These are phyloP conservation scores for Chionographis japonica DNA, from an alignment of 106 monocot species.

Conservation along the genomic window DNA sequence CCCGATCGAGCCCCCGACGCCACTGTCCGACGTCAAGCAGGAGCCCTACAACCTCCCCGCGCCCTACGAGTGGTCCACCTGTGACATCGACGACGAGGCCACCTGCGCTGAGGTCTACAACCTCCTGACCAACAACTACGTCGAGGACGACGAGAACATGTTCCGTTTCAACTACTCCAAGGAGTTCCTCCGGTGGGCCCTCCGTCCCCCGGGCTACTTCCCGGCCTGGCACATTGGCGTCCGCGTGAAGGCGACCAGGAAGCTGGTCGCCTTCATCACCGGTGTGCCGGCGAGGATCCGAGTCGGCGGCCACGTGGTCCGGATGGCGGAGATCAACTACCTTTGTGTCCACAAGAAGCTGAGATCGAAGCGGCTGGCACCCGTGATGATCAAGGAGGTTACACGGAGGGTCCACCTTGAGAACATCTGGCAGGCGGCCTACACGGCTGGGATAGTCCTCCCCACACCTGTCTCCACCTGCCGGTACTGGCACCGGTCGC, in stretches of 20 bases:
- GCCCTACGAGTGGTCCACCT: constrained; percentile 72
- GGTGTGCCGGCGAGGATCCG: constrained; percentile 75
- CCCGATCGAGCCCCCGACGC: constrained; percentile 58
- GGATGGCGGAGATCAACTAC: constrained; percentile 81
- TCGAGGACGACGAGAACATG: constrained; percentile 95
- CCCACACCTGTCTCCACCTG: constrained; percentile 71
- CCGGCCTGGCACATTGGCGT: constrained; percentile 86
- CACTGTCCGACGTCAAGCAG: constrained; percentile 50
- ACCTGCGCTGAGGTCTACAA: constrained; percentile 61
- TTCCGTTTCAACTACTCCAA: constrained; percentile 86
- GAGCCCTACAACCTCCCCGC: constrained; percentile 80
- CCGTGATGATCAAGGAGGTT: constrained; percentile 79
- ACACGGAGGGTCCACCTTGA: constrained; percentile 66
- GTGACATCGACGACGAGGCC: constrained; percentile 57
- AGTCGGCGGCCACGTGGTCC: constrained; percentile 38
- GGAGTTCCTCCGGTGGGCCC: constrained; percentile 79
- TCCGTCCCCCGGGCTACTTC: constrained; percentile 69
- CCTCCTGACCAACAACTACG: constrained; percentile 78
- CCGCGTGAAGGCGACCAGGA: constrained; percentile 48
- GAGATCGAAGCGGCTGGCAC: constrained; percentile 72
- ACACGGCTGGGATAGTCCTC: constrained; percentile 70
- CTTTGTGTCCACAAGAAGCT: constrained; percentile 85
- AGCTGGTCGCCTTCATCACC: constrained; percentile 88
- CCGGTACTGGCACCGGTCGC: constrained; percentile 75
- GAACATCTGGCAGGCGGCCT: constrained; percentile 78